Evolutionary conservation across 257 asterid species (phyloP).

Genomic region (Solanum rostratum): DNA sequence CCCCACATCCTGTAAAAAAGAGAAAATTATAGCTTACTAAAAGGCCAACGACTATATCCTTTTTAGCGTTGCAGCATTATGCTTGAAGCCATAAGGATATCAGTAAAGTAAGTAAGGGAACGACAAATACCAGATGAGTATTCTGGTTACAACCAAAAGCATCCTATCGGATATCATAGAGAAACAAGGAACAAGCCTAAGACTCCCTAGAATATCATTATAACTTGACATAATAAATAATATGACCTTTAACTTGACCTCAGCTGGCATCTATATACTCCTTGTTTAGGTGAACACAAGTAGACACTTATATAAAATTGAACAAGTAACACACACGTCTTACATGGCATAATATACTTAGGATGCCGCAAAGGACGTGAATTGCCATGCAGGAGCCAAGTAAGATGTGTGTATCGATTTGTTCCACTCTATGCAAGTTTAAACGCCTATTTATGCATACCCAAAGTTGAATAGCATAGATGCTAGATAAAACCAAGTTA

Average conservation of each 20-base stretch:
- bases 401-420: not conserved
- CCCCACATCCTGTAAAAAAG: conserved; percentile 64
- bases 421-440: not conserved
- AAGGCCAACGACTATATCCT: not conserved
- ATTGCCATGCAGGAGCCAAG: not conserved
- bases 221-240: not conserved
- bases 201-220: not conserved
- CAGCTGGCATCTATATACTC: no score
- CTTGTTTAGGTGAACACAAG: not conserved
- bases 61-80: not conserved
- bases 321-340: not conserved
- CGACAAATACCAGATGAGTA: not conserved
- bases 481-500: no score
- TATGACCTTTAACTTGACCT: not conserved
- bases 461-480: not conserved
- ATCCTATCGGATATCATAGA: not conserved
- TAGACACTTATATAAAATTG: not conserved
- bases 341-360: no score
- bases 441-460: not conserved
- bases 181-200: not conserved
- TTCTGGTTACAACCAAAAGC: not conserved
- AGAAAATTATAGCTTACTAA: not conserved
- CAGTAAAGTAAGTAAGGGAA: not conserved
- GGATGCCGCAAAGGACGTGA: not conserved
- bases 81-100: not conserved